A percentile compares a stretch with the other conserved stretches of the same genome.
phyloP scores from a whole-genome alignment of 495 filamentous ascomycete species.

The Lichenothelia convexa region DNA sequence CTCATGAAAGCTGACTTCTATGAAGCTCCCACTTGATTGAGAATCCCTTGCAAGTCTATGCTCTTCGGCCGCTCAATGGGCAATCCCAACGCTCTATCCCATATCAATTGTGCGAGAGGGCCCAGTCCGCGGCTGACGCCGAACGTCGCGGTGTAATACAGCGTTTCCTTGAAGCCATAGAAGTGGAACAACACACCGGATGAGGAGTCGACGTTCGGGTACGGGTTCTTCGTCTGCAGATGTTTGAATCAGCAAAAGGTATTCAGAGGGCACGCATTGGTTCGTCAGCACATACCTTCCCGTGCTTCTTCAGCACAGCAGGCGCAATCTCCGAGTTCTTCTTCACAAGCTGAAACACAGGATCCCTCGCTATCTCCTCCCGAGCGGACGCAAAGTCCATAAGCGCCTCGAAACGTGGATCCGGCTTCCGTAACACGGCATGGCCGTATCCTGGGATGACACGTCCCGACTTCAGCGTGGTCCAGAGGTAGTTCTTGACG shows the following conservation, averaged over 20 bases:
- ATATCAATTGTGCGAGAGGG: conserved; percentile 83
- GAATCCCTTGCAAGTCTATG: conserved; percentile 70
- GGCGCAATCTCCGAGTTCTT: conserved; percentile 70
- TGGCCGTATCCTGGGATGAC: conserved; percentile 97
- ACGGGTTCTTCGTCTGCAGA: conserved; percentile 78
- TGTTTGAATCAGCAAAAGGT: background rate
- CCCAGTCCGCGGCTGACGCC: conserved; percentile 84
- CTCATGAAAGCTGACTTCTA: too few species aligned
- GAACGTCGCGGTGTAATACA: conserved; percentile 96
- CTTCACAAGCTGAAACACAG: conserved; percentile 84
- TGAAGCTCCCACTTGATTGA: too few species aligned
- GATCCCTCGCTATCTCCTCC: conserved; percentile 67
- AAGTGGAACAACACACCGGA: conserved; percentile 93
- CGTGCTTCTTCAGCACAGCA: conserved; percentile 73
- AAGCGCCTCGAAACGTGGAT: conserved; percentile 85
- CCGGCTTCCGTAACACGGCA: conserved; percentile 90
- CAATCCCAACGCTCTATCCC: conserved; percentile 84
- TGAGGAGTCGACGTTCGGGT: conserved; percentile 83
- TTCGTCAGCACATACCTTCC: conserved; percentile 37
- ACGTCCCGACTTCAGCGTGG: conserved; percentile 77
- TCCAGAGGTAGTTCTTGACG: conserved; percentile 80
- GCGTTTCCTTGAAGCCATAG: conserved; percentile 87
- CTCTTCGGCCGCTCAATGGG: conserved; percentile 99
- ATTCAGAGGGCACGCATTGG: background rate
- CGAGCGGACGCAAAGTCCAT: conserved; percentile 85